Conservation (phyloP, 352 stramenopile genomes). For the Phytopythium helicoides region DNA sequence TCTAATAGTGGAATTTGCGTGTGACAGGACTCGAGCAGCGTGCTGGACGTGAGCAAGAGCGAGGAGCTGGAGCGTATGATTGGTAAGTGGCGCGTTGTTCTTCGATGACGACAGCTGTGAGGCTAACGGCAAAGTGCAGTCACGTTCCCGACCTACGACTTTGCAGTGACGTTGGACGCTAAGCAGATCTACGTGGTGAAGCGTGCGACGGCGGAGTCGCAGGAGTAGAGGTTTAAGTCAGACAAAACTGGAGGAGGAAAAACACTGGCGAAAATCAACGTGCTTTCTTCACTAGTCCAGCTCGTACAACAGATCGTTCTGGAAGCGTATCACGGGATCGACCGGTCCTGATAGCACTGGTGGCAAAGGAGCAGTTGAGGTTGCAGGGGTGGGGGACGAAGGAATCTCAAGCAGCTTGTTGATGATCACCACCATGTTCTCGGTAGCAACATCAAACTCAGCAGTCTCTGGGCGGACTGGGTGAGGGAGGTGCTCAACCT, state of each 20-base stretch:
- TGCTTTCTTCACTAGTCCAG: constrained; percentile 33
- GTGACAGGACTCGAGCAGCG: constrained; percentile 51
- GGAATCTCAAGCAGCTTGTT: constrained; percentile 25
- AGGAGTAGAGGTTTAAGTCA: constrained; percentile 7
- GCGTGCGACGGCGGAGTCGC: constrained; percentile 32
- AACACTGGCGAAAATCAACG: not conserved
- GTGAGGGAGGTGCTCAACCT: constrained; percentile 19
- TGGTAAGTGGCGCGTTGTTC: constrained; percentile 21
- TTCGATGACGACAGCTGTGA: not conserved
- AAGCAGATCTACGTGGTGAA: constrained; percentile 78
- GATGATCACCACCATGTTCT: constrained; percentile 74
- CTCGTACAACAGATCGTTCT: constrained; percentile 75
- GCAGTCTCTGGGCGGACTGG: constrained; percentile 25
- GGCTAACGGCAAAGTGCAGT: constrained; percentile 20
- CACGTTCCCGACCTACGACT: constrained; percentile 64
- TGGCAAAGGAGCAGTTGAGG: not conserved
- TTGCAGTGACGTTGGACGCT: constrained; percentile 59
- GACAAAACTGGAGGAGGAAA: not conserved
- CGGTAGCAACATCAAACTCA: constrained; percentile 55
- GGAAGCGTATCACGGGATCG: constrained; percentile 38
- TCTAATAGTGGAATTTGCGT: too few relatives aligned
- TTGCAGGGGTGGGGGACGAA: not conserved
- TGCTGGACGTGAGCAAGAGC: constrained; percentile 49
- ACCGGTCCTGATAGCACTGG: constrained; percentile 6
- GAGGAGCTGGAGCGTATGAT: constrained; percentile 67